Evolutionary conservation across 257 asterid species (phyloP), one percentile per base, ranked within the genome.

Genomic region (Salvia hispanica): DNA sequence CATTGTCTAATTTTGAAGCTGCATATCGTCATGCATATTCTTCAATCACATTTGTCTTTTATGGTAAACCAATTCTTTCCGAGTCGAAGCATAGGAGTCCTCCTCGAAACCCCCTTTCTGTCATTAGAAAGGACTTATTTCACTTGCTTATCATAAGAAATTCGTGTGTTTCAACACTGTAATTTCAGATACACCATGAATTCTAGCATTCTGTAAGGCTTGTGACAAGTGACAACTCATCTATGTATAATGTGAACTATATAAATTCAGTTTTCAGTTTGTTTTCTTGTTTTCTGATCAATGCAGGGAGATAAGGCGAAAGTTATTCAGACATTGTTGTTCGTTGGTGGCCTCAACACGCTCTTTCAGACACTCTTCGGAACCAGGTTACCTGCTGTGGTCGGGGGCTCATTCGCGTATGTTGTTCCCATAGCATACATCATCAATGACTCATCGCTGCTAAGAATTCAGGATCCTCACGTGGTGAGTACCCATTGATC

Each of bases 391-490:
- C 99, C 99, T 10, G 95, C 96, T 58, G 79, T 94, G 39, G 90
- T 94, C 3, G 99, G 99, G 80, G 99, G 97, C 48, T 94, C 99
- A 34, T 91, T 86, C 54, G 96, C 99, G 57, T 94, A 86, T 58
- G 86, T 85, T 9, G 80, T 93, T 71, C 96, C 99, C 10, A 80
- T 90, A 52, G 74, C 79, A 46, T 88, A 93, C 65, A 93, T 93
- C 55, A 84, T 93, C 55, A 71, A 71, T 0, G 97, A 91, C 80
- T 85, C 97, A 2, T 83, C 96, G 21, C 72, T 94, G 69, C 95
- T 75, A 62, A 85, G 73, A 63, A 86, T 91, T 59, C 69, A 72
- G 3, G 95, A 90, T 14, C 95, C 95, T 58, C 96, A 87, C 74
- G 66, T 55, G 21, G 99, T 91, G 78, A 77, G 86, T 72, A 40